A percentile compares a stretch with the other conserved stretches of the same genome.
These are phyloP conservation scores for Babjeviella inositovora DNA, from an alignment of 805 yeast species.

Conservation along the genomic window DNA sequence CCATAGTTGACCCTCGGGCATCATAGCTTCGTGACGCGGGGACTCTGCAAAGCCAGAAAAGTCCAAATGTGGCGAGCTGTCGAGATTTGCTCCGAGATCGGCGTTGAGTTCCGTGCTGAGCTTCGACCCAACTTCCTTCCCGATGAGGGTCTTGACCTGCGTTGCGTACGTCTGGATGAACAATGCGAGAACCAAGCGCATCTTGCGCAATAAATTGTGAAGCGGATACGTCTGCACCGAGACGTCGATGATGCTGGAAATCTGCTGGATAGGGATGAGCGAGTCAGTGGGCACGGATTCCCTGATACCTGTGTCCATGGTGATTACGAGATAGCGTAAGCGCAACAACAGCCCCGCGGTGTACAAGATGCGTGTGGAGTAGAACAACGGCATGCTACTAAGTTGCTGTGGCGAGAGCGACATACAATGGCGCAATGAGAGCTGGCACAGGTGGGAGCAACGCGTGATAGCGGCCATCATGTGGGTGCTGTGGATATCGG, in stretches of 20 bases:
- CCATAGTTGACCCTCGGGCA: too few species aligned
- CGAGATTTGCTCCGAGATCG: too few species aligned
- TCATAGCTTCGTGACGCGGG: too few species aligned
- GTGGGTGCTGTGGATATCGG: too few species aligned
- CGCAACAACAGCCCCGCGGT: slow-evolving; percentile 50
- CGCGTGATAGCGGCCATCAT: too few species aligned
- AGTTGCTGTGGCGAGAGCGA: slow-evolving; percentile 25
- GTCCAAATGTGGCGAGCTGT: too few species aligned
- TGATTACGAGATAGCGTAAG: slow-evolving; percentile 34
- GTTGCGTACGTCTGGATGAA: slow-evolving; percentile 47
- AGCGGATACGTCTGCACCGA: slow-evolving; percentile 16
- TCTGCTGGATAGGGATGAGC: slow-evolving; percentile 7
- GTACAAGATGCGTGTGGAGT: slow-evolving; percentile 40
- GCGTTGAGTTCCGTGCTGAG: slow-evolving; percentile 1
- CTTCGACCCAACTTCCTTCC: slow-evolving; percentile 4
- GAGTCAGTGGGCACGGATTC: slow-evolving; percentile 31
- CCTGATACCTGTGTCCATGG: slow-evolving; percentile 27
- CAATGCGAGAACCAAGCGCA: slow-evolving; percentile 36
- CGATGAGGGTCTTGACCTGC: slow-evolving; percentile 26
- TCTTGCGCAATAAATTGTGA: slow-evolving; percentile 35
- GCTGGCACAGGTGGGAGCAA: slow-evolving; percentile 25
- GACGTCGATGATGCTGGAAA: slow-evolving; percentile 3
- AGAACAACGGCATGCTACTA: slow-evolving; percentile 39
- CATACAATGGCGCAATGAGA: slow-evolving; percentile 29
- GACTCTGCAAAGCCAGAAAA: too few species aligned